These are phyloP conservation scores for Linaria vulgaris DNA, from an alignment of 257 asterid genomes.

Conservation along the genomic window DNA sequence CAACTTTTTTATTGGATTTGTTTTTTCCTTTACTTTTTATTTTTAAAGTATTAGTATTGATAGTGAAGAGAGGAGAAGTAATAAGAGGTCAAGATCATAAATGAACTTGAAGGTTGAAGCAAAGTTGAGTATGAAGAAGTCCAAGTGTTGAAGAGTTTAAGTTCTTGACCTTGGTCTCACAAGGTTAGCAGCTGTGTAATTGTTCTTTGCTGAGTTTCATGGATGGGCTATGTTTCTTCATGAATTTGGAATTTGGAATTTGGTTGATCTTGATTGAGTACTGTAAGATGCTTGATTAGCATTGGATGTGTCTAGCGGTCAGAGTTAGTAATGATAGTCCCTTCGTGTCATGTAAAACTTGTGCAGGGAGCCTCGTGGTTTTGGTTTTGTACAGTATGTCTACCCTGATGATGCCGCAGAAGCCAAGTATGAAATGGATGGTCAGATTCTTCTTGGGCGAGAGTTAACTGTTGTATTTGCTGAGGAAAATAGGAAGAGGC, in stretches of 20 bases:
- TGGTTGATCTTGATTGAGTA: neutral
- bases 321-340: neutral
- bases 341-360: neutral
- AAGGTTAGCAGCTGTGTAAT: conserved; percentile 45
- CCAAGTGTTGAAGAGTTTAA: conserved; percentile 43
- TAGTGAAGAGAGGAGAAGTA: conserved; percentile 66
- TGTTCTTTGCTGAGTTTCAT: conserved; percentile 25
- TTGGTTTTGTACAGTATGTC: conserved; percentile 80
- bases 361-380: conserved; percentile 77
- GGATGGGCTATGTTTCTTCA: conserved; percentile 20
- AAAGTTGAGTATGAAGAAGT: conserved; percentile 45
- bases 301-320: neutral
- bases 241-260: neutral
- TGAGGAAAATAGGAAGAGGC: conserved; percentile 75
- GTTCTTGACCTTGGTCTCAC: conserved; percentile 42
- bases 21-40: conserved; percentile 22
- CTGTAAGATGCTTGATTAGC: conserved; percentile 7
- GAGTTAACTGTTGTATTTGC: conserved; percentile 78
- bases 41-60: conserved; percentile 53
- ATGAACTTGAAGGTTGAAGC: conserved; percentile 64
- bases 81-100: conserved; percentile 56
- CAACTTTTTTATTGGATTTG: conserved; percentile 34
- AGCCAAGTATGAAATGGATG: conserved; percentile 73
- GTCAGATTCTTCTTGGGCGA: conserved; percentile 59
- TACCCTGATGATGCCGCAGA: conserved; percentile 85